A percentile compares a stretch with the other conserved stretches of the same genome.
Evolutionary conservation across 2,329 filamentous ascomycete genomes (phyloP).

Genomic region (Aspergillus pseudonomiae): DNA sequence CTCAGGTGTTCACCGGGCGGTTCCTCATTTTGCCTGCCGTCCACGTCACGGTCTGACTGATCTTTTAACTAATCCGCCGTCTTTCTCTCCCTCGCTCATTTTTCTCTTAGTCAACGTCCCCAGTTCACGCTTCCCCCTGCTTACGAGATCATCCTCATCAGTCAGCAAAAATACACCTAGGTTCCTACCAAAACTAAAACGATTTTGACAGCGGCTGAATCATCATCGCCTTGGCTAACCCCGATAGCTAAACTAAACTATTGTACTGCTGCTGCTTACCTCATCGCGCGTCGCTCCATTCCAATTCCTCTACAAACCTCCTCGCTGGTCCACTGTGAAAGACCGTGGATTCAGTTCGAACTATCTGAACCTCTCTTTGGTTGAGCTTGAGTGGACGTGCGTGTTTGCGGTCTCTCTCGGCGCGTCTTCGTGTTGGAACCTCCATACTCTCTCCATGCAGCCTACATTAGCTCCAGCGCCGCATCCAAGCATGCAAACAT

Average conservation of each 20-base stretch:
- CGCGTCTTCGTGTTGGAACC: slow-evolving; percentile 21
- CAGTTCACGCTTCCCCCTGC: slow-evolving; percentile 14
- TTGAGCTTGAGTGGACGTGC: slow-evolving; percentile 20
- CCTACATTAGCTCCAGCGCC: slow-evolving; percentile 52
- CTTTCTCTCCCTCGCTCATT: slow-evolving; percentile 10
- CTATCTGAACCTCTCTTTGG: slow-evolving; percentile 4
- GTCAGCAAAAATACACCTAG: slow-evolving; percentile 11
- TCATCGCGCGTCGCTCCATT: slow-evolving; percentile 33
- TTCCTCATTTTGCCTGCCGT: background rate
- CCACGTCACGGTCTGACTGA: slow-evolving; percentile 21
- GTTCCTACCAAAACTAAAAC: slow-evolving; percentile 5
- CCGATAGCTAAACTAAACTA: slow-evolving; percentile 24
- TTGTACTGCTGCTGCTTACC: slow-evolving; percentile 36
- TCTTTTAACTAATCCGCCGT: slow-evolving; percentile 23
- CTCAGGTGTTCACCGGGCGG: background rate
- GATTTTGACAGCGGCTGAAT: slow-evolving; percentile 7
- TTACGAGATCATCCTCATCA: slow-evolving; percentile 29
- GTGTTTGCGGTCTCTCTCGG: slow-evolving; percentile 14
- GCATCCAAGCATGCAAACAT: slow-evolving; percentile 51
- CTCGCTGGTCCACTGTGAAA: slow-evolving; percentile 14
- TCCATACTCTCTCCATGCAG: slow-evolving; percentile 41
- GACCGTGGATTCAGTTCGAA: slow-evolving; percentile 7
- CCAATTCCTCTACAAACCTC: slow-evolving; percentile 24
- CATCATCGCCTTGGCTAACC: slow-evolving; percentile 5
- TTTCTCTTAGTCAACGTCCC: slow-evolving; percentile 1